Conservation (phyloP, 441 rosid genomes). For the Aleurites moluccanus region DNA sequence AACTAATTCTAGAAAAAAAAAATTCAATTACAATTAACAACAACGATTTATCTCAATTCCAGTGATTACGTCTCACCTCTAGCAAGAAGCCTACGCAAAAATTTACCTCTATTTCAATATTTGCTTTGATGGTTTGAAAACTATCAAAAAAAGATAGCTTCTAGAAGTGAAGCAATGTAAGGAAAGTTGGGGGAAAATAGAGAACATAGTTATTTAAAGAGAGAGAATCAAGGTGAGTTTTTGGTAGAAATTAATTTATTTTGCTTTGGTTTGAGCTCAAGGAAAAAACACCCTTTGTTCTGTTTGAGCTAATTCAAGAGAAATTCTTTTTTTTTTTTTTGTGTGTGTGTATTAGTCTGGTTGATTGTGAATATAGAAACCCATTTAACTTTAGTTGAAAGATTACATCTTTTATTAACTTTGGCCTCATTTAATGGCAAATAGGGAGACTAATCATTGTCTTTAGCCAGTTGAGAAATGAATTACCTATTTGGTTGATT, state of each 20-base stretch:
- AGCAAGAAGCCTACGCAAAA: too few relatives aligned
- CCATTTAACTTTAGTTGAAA: background rate
- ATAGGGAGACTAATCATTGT: background rate
- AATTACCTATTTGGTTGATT: conserved; percentile 3
- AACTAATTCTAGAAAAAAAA: too few relatives aligned
- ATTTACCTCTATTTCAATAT: too few relatives aligned
- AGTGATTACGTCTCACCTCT: too few relatives aligned
- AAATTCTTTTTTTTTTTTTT: background rate
- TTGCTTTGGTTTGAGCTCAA: conserved; percentile 17
- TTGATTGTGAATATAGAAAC: background rate
- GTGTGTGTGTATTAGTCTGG: background rate
- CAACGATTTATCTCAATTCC: too few relatives aligned
- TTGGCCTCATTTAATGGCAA: background rate
- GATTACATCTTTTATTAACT: background rate
- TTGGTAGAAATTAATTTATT: background rate
- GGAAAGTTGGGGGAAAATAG: too few relatives aligned
- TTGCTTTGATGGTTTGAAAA: too few relatives aligned
- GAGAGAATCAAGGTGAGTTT: background rate
- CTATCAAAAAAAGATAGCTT: too few relatives aligned
- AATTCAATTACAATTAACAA: too few relatives aligned
- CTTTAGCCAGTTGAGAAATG: background rate
- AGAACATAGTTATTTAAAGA: too few relatives aligned
- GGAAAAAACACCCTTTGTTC: conserved; percentile 18
- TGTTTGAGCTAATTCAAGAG: conserved; percentile 19
- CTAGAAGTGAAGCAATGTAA: too few relatives aligned